Conservation (phyloP, 169 alveolate genomes). For the Plasmodium yoelii region DNA sequence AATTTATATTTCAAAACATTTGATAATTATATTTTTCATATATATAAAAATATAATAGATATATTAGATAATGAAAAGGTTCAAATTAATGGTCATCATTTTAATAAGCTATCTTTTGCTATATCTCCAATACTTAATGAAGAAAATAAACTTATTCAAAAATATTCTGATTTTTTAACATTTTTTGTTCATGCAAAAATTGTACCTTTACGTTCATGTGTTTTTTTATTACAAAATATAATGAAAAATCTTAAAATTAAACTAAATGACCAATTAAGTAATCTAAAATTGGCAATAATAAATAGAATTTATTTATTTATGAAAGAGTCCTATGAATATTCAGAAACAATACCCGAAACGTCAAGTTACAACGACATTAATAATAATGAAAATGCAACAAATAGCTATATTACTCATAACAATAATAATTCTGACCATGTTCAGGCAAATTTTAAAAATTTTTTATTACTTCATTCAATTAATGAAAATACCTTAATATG, state of each 20-base stretch:
- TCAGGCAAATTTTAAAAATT: slow-evolving; percentile 2
- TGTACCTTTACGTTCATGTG: slow-evolving; percentile 70
- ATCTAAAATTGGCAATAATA: slow-evolving; percentile 19
- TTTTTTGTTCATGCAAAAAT: slow-evolving; percentile 41
- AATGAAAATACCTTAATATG: slow-evolving; percentile 69
- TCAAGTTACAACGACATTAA: neutral
- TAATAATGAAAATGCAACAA: too few relatives aligned
- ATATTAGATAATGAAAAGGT: slow-evolving; percentile 12
- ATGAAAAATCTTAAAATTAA: slow-evolving; percentile 34
- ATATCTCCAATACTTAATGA: slow-evolving; percentile 46
- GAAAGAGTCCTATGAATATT: slow-evolving; percentile 4
- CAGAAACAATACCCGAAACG: neutral
- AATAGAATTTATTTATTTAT: slow-evolving; percentile 30
- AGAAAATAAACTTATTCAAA: slow-evolving; percentile 29
- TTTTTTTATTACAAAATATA: slow-evolving; percentile 46
- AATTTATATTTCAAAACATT: slow-evolving; percentile 39
- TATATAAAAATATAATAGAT: slow-evolving; percentile 18
- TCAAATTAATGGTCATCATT: slow-evolving; percentile 40
- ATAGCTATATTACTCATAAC: neutral
- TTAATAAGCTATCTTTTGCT: slow-evolving; percentile 42
- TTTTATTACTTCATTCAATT: slow-evolving; percentile 54
- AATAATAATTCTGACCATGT: neutral
- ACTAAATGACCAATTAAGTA: slow-evolving; percentile 10
- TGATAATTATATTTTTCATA: slow-evolving; percentile 63
- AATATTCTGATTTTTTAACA: slow-evolving; percentile 13